These are phyloP conservation scores for Coleophoma crateriformis DNA, from an alignment of 2,329 filamentous ascomycete genomes.

Conservation along the genomic window DNA sequence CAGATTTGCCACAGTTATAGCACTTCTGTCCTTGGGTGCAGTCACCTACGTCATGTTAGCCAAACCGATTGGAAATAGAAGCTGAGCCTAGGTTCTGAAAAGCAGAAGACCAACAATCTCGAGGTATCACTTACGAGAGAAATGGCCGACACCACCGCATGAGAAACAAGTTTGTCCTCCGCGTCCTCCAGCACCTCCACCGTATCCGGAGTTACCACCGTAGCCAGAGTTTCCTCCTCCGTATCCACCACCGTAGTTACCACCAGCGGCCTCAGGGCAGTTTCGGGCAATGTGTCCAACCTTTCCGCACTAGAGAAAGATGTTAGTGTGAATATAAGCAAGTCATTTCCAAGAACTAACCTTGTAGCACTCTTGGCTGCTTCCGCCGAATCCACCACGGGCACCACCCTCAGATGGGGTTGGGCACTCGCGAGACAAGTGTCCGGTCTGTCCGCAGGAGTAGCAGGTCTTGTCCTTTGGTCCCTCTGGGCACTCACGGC, in stretches of 20 bases:
- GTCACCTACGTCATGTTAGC: constrained; percentile 53
- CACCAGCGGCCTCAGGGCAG: constrained; percentile 65
- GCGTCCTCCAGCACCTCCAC: constrained; percentile 41
- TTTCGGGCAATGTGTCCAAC: constrained; percentile 93
- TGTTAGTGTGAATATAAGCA: constrained; percentile 8
- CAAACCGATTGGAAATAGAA: constrained; percentile 25
- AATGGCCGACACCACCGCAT: constrained; percentile 94
- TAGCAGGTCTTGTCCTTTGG: constrained; percentile 84
- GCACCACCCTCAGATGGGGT: constrained; percentile 25
- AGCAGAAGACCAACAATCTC: no score
- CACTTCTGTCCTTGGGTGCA: constrained; percentile 99
- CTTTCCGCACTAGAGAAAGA: constrained; percentile 66
- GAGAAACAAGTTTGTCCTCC: constrained; percentile 91
- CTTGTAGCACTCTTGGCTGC: constrained; percentile 83
- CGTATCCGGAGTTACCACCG: constrained; percentile 31
- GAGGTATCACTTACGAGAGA: constrained; percentile 50
- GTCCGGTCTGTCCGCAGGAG: constrained; percentile 75
- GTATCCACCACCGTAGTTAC: constrained; percentile 38
- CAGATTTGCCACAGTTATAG: constrained; percentile 85
- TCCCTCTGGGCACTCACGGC: constrained; percentile 86
- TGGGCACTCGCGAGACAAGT: constrained; percentile 75
- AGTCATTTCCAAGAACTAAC: constrained; percentile 6
- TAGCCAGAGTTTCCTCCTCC: constrained; percentile 28
- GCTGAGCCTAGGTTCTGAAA: no score
- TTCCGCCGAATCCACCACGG: constrained; percentile 25